A percentile compares a stretch with the other conserved stretches of the same genome.
Conservation (phyloP, 768 basidiomycete genomes). For the Suillus hirtellus region DNA sequence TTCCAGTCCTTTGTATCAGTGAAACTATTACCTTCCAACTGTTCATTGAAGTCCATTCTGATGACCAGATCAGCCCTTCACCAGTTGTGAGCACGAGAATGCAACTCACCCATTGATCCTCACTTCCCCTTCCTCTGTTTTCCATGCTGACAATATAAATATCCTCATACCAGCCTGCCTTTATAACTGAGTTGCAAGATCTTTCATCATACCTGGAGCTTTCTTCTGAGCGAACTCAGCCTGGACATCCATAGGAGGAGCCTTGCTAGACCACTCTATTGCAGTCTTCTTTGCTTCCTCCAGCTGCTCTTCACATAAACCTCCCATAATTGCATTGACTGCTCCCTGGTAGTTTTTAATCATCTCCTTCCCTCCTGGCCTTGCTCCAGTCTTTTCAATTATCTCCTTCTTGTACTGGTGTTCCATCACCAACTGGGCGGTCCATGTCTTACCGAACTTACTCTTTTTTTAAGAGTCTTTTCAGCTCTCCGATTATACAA, state of each 20-base stretch:
- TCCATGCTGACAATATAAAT: too few relatives aligned
- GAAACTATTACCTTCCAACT: neutral
- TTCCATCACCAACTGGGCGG: too few relatives aligned
- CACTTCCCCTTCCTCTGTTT: neutral
- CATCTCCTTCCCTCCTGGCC: neutral
- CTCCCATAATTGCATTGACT: neutral
- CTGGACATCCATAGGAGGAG: neutral
- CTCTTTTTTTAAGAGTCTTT: neutral
- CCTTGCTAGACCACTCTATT: neutral
- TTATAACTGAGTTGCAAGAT: neutral
- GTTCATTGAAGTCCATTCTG: neutral
- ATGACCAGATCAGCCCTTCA: neutral
- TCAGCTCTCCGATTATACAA: neutral
- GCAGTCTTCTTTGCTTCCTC: neutral
- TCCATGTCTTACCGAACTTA: neutral
- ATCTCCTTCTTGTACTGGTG: too few relatives aligned
- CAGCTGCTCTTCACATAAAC: neutral
- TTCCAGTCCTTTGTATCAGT: too few relatives aligned
- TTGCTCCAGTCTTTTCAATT: too few relatives aligned
- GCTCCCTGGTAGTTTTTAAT: neutral
- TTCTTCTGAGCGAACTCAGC: neutral
- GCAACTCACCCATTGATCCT: neutral
- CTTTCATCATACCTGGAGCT: neutral
- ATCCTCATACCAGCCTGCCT: conserved; percentile 1
- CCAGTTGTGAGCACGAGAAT: neutral